Conservation (phyloP, 495 filamentous ascomycete species). For the Penicillium angulare region DNA sequence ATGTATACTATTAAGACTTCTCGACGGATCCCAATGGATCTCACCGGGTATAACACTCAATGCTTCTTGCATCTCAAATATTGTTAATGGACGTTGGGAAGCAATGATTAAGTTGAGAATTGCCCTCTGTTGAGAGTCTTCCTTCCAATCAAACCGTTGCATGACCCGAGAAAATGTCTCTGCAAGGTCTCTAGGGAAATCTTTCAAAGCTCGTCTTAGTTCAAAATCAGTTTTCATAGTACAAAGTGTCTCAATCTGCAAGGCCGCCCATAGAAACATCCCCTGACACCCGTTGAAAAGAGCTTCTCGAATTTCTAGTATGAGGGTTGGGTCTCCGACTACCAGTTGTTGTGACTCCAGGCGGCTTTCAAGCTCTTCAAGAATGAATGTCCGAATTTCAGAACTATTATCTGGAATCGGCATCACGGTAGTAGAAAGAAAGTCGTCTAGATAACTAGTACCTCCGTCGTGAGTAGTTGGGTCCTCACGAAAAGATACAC, state of each 20-base stretch:
- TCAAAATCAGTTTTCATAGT: conserved; percentile 36
- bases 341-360: conserved; percentile 29
- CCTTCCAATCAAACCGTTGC: conserved; percentile 25
- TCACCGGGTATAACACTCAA: conserved; percentile 38
- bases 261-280: conserved; percentile 49
- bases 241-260: conserved; percentile 43
- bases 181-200: conserved; percentile 29
- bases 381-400: conserved; percentile 39
- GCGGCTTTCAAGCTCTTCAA: conserved; percentile 28
- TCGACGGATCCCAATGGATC: conserved; percentile 29
- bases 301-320: conserved; percentile 21
- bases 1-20: conserved; percentile 34
- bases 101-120: conserved; percentile 15
- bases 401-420: conserved; percentile 37
- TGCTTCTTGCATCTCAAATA: conserved; percentile 43
- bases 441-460: not conserved
- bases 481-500: conserved; percentile 31
- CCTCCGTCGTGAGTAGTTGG: not conserved
- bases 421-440: not conserved
- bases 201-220: conserved; percentile 34
- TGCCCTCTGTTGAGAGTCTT: not conserved
- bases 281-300: conserved; percentile 13
- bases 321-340: conserved; percentile 34
- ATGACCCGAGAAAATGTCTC: conserved; percentile 41
- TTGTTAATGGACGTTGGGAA: conserved; percentile 34